These are phyloP conservation scores for Neonothopanus nambi DNA, from an alignment of 1,284 basidiomycete species.

Conservation along the genomic window DNA sequence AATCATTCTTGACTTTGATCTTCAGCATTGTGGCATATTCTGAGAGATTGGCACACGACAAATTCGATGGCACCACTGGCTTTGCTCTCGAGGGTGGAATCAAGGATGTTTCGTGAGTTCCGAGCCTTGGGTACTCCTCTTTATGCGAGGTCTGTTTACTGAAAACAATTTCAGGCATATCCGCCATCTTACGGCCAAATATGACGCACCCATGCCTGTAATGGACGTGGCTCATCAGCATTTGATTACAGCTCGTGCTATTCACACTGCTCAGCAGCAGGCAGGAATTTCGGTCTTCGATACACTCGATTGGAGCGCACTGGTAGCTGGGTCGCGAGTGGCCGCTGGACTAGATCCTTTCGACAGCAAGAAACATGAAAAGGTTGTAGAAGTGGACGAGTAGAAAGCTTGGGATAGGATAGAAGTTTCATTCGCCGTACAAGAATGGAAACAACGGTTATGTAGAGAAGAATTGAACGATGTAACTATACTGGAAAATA, in stretches of 20 bases:
- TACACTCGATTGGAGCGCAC: slow-evolving; percentile 70
- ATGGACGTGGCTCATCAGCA: slow-evolving; percentile 80
- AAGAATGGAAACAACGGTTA: background rate
- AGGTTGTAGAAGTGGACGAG: slow-evolving; percentile 13
- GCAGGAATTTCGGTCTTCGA: slow-evolving; percentile 50
- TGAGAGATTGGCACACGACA: slow-evolving; percentile 67
- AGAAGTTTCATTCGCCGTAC: background rate
- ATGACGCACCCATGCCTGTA: slow-evolving; percentile 80
- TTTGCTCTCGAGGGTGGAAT: slow-evolving; percentile 90
- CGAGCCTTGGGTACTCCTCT: background rate
- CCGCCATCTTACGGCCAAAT: slow-evolving; percentile 56
- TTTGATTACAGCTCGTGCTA: slow-evolving; percentile 75
- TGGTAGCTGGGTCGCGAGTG: slow-evolving; percentile 68
- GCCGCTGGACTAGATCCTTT: slow-evolving; percentile 70
- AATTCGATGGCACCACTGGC: slow-evolving; percentile 78
- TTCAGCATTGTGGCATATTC: slow-evolving; percentile 58
- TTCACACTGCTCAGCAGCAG: slow-evolving; percentile 50
- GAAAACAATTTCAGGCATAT: slow-evolving; percentile 30
- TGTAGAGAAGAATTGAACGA: background rate
- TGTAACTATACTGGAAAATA: background rate
- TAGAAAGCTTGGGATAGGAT: background rate
- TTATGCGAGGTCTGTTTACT: background rate
- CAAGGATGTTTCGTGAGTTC: slow-evolving; percentile 64
- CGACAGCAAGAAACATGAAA: slow-evolving; percentile 39
- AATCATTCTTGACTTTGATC: slow-evolving; percentile 1